A percentile compares a stretch with the other conserved stretches of the same genome.
Conservation (phyloP, 2,329 filamentous ascomycete species). For the Eutypella sp. region DNA sequence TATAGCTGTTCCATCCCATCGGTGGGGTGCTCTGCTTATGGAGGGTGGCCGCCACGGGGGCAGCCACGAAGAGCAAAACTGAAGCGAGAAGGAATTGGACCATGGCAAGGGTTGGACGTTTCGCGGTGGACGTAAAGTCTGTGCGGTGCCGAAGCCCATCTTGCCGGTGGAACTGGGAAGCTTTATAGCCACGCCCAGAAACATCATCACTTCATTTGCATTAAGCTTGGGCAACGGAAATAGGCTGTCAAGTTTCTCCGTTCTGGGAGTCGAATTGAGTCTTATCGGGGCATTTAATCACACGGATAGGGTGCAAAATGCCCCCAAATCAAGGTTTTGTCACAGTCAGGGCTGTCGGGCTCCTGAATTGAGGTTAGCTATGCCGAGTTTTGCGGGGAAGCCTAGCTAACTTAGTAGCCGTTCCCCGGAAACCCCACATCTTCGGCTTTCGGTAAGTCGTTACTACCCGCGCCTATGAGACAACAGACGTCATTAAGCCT, state of each 20-base stretch:
- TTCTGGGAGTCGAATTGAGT: background rate
- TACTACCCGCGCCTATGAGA: background rate
- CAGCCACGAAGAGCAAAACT: constrained; percentile 5
- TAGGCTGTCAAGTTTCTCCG: background rate
- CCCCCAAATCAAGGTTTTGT: too few species aligned
- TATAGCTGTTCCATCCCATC: too few species aligned
- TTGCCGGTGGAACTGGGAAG: background rate
- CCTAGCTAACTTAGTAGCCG: background rate
- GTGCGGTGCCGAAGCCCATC: background rate
- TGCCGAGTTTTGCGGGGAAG: background rate
- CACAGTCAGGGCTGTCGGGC: too few species aligned
- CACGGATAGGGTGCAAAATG: too few species aligned
- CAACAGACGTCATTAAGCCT: too few species aligned
- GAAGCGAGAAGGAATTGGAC: constrained; percentile 1
- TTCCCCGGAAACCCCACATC: background rate
- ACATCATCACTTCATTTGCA: background rate
- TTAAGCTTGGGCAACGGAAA: background rate
- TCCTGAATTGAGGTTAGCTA: too few species aligned
- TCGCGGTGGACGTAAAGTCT: background rate
- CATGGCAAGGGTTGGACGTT: background rate
- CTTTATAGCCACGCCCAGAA: background rate
- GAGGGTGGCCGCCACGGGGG: constrained; percentile 13
- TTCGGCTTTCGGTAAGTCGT: background rate
- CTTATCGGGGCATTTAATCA: too few species aligned
- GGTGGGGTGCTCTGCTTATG: constrained; percentile 29